These are phyloP conservation scores for Ciborinia camelliae DNA, from an alignment of 2,329 filamentous ascomycete genomes.

Conservation along the genomic window DNA sequence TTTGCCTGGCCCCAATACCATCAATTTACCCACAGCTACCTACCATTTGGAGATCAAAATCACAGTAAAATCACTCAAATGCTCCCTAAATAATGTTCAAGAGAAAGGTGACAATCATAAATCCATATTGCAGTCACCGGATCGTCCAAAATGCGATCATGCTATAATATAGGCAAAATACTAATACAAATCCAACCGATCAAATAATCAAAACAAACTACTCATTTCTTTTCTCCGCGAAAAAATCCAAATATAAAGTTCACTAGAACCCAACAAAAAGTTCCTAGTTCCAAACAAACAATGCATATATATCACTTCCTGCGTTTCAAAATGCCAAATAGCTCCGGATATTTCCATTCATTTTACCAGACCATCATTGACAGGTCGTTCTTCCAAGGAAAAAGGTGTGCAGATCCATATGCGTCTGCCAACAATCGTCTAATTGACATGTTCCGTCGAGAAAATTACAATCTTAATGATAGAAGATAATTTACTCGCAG, in stretches of 20 bases:
- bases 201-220: neutral
- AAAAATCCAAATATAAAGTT: neutral
- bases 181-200: neutral
- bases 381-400: neutral
- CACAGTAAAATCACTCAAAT: too few relatives aligned
- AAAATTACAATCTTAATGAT: neutral
- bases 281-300: neutral
- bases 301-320: neutral
- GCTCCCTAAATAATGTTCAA: neutral
- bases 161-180: neutral
- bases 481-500: constrained; percentile 14
- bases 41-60: neutral
- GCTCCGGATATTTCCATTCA: neutral
- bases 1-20: too few relatives aligned
- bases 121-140: neutral
- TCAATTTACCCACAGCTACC: neutral
- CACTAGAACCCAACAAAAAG: neutral
- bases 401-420: neutral
- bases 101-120: neutral
- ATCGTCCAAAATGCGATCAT: constrained; percentile 9
- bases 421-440: neutral
- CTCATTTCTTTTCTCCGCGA: neutral
- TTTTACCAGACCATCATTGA: constrained; percentile 5
- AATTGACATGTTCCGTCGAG: neutral
- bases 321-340: neutral